phyloP scores from a whole-genome alignment of 805 yeast species.

The Kodamaea leandrae region DNA sequence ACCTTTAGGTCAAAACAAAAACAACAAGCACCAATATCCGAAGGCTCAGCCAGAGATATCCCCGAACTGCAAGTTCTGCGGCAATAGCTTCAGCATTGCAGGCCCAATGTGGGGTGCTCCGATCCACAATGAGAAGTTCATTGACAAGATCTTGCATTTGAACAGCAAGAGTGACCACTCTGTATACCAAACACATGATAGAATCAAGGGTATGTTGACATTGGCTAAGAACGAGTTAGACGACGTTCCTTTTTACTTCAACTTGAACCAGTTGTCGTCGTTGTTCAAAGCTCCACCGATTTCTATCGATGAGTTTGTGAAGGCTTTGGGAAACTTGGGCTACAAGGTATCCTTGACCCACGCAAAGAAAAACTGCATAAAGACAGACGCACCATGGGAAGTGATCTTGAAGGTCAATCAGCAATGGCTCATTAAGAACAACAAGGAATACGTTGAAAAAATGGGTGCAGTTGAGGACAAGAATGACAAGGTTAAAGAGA shows the following conservation, averaged over 20 bases:
- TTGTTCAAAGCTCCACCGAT: conserved; percentile 82
- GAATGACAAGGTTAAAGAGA: conserved; percentile 20
- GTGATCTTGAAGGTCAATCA: conserved; percentile 70
- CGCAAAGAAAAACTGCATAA: conserved; percentile 79
- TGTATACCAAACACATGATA: conserved; percentile 71
- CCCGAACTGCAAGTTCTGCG: conserved; percentile 67
- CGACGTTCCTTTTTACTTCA: conserved; percentile 70
- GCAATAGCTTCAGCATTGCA: conserved; percentile 66
- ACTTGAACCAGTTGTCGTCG: conserved; percentile 73
- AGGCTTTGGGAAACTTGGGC: conserved; percentile 84
- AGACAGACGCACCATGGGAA: conserved; percentile 87
- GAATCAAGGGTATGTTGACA: conserved; percentile 91
- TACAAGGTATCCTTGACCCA: conserved; percentile 83
- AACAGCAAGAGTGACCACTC: conserved; percentile 50
- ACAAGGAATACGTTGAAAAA: conserved; percentile 26
- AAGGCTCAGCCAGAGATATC: conserved; percentile 51
- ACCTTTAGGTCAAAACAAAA: conserved; percentile 60
- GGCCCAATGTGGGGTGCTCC: conserved; percentile 93
- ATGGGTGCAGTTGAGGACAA: conserved; percentile 14
- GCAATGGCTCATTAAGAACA: conserved; percentile 48
- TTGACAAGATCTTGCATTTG: conserved; percentile 59
- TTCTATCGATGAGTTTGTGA: conserved; percentile 63
- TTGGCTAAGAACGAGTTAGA: conserved; percentile 70
- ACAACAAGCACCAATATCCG: conserved; percentile 55
- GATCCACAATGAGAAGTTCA: conserved; percentile 67